Percentiles rank a stretch among this genome's conserved stretches.
Evolutionary conservation across 2,329 filamentous ascomycete species (phyloP).

Genomic region (Calonectria henricotiae): DNA sequence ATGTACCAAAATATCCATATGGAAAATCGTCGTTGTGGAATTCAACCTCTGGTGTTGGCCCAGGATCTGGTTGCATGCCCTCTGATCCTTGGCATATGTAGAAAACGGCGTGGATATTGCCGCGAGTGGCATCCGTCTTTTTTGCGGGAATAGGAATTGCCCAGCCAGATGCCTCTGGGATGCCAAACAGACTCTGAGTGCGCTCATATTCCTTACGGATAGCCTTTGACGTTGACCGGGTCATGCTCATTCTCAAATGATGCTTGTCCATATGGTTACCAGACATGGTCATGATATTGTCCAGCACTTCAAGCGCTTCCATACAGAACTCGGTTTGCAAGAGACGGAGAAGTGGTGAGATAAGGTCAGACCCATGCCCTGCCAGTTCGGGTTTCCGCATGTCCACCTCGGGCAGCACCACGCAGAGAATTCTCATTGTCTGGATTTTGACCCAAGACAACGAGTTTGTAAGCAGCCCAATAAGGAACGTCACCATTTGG

Average conservation of each 20-base stretch:
- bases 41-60: constrained; percentile 88
- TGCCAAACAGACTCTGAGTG: constrained; percentile 95
- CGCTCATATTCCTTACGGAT: constrained; percentile 96
- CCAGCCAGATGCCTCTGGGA: constrained; percentile 96
- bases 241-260: constrained; percentile 98
- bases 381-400: constrained; percentile 94
- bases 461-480: constrained; percentile 92
- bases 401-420: constrained; percentile 90
- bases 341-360: constrained; percentile 90
- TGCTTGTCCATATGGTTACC: constrained; percentile 94
- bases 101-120: constrained; percentile 96
- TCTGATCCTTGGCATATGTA: constrained; percentile 88
- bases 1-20: constrained; percentile 82
- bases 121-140: constrained; percentile 87
- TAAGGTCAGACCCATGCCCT: constrained; percentile 92
- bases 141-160: constrained; percentile 93
- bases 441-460: constrained; percentile 92
- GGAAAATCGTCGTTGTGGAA: constrained; percentile 93
- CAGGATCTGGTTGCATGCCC: constrained; percentile 71
- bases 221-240: constrained; percentile 85
- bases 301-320: constrained; percentile 90
- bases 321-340: constrained; percentile 95
- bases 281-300: constrained; percentile 96
- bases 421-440: constrained; percentile 90
- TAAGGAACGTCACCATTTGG: constrained; percentile 88